Base-by-base conservation (phyloP, 192 early-diverging fungal species). In the Backusella morwellensis region DNA sequence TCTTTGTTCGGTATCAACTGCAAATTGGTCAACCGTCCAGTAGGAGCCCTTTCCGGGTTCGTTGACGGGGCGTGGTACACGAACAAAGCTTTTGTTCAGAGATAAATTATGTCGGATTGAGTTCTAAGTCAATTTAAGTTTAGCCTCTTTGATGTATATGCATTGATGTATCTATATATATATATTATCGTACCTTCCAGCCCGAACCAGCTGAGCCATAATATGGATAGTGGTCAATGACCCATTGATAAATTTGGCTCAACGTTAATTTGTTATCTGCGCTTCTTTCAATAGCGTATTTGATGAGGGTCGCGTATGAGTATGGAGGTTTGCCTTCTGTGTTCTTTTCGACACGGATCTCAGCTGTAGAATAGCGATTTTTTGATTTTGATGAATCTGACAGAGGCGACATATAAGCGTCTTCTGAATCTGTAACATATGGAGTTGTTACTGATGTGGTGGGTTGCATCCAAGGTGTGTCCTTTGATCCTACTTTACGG, bases 41-140 rank as follows among this genome's bases (percentile, higher is more conserved):
- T 93, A 95, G 35, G 92, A 90, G 21, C 93, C 93, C 83, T 95
- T 95, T n/a, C 93, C 93, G 19, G 93, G 93, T 74, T 95, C 93
- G 77, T 93, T 93, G 72, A 92, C 88, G 8, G 92, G 90, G 15
- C 94, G 86, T 23, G 92, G 87, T 6, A 95, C 90, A 66, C 91
- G 88, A 29, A 93, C 87, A 85, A 96, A 96, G n/a, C 83, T 85
- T 72, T 92, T 93, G 80, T 95, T 95, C 41, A 95, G 86, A 6
- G 92, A 92, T 42, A 96, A 78, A 80, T 95, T 95, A 80, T 96
- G 95, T 34, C 95, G 88, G 70, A 96, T 91, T 9, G 94, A 96
- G 75, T 96, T 96, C 92, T 93, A 90, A 87, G 12, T 68, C 29
- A 47, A 19, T 17, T 26, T 74, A 42, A 56, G 44, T 69, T 52